phyloP scores from a whole-genome alignment of 306 rosid genomes.

The Citrullus amarus region DNA sequence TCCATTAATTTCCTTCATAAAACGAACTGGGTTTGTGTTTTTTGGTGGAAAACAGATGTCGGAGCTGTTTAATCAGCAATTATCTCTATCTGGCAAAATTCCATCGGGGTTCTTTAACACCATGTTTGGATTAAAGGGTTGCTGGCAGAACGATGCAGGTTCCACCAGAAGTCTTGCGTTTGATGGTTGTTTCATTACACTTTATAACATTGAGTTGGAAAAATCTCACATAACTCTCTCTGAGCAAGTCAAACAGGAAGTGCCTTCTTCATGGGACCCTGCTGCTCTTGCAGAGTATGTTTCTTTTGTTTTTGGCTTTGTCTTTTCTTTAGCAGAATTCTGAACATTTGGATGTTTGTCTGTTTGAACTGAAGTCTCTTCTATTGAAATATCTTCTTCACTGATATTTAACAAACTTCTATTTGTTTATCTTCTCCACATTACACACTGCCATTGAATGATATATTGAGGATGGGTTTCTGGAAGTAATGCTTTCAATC shows the following conservation, averaged over 20 bases:
- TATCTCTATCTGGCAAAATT: slow-evolving; percentile 60
- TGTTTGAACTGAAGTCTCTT: neutral
- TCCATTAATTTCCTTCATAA: neutral
- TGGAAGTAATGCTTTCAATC: neutral
- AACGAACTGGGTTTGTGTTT: neutral
- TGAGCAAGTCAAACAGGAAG: slow-evolving; percentile 45
- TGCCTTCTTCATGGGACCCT: slow-evolving; percentile 78
- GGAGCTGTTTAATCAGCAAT: slow-evolving; percentile 53
- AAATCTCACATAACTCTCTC: slow-evolving; percentile 45
- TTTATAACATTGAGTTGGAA: slow-evolving; percentile 57
- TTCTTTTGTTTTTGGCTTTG: neutral
- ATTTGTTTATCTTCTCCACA: neutral
- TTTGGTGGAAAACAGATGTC: slow-evolving; percentile 56
- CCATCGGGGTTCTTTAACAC: slow-evolving; percentile 68
- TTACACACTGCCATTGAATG: neutral
- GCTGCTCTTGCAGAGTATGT: slow-evolving; percentile 69
- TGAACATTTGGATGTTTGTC: neutral
- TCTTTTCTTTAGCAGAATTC: neutral
- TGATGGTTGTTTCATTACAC: slow-evolving; percentile 71
- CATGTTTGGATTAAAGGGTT: slow-evolving; percentile 52
- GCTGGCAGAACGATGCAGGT: slow-evolving; percentile 75
- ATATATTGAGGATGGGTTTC: neutral
- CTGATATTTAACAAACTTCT: neutral
- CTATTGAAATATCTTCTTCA: neutral
- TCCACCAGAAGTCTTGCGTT: slow-evolving; percentile 43